Base-by-base conservation (phyloP, 2,329 filamentous ascomycete species). In the Aspergillus vadensis region DNA sequence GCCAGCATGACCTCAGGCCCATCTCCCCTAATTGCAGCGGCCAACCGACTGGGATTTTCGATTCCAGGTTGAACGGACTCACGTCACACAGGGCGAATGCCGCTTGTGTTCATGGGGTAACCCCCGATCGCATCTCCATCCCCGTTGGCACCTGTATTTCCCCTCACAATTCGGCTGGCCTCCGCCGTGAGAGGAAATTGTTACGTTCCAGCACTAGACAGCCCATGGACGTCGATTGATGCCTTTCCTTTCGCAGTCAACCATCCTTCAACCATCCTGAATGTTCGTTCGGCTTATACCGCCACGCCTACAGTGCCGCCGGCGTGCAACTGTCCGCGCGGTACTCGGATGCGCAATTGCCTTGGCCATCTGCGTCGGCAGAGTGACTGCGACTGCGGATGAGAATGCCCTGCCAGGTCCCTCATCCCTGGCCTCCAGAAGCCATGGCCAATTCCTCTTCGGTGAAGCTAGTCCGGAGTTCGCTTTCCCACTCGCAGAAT, bases 221-320 rank as follows among this genome's bases (percentile, higher is more conserved):
- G 25, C 6, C n/a, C 25, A 10, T 27, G 14, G 23, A 30, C n/a
- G 9, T 27, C n/a, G n/a, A 30, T 50, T 10, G 15, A 50, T 50
- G 47, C 32, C 43, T 30, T 49, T 41, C 21, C 19, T 48, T 32
- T 53, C 25, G 36, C 51, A 30, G 17, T 41, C 19, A 15, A 50
- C 36, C 7, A 36, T 36, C 27, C 55, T 30, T 30, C 41, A 23
- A 44, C 36, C 57, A 57, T 21, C 44, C 58, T 39, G 51, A 62
- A 59, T 58, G 66, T 70, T 68, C 67, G 80, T 80, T 78, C 74
- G 71, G 65, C 74, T 68, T 50, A 76, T 88, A 76, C 83, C 88
- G 75, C 88, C 84, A 74, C 86, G 85, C 70, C 80, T 91, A 67
- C 90, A 91, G 80, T 89, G 87, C 78, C 88, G 89, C 72, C 85